Evolutionary conservation across 140 eudicot genomes (phyloP).

Genomic region (Senecio squalidus): DNA sequence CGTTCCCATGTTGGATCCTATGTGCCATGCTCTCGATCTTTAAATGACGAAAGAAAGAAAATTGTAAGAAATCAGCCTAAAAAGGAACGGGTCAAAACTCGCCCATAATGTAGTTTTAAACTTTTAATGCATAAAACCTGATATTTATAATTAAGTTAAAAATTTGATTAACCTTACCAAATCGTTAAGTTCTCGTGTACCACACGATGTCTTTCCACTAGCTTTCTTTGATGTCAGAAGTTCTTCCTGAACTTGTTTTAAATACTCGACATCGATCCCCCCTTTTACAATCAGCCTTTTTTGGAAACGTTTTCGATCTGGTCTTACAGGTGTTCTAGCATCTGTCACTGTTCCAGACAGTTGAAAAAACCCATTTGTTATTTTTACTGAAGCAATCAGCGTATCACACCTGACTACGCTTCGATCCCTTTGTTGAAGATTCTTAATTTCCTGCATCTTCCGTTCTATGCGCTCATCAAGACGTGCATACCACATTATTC

Average conservation of each 20-base stretch:
- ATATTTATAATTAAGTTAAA: too few species aligned
- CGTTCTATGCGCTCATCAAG: constrained; percentile 7
- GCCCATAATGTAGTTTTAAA: not conserved
- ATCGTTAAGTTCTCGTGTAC: constrained; percentile 13
- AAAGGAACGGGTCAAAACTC: not conserved
- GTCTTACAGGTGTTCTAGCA: not conserved
- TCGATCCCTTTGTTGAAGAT: not conserved
- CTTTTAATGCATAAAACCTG: not conserved
- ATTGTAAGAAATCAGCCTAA: not conserved
- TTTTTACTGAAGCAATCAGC: not conserved
- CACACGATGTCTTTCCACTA: not conserved
- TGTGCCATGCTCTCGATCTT: constrained; percentile 20
- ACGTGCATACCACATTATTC: not conserved
- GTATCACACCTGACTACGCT: not conserved
- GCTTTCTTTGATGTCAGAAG: not conserved
- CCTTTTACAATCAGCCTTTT: constrained; percentile 24
- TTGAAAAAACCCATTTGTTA: not conserved
- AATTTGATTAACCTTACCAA: constrained; percentile 16
- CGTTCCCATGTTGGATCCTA: constrained; percentile 18
- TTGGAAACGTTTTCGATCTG: constrained; percentile 18
- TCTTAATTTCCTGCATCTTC: not conserved
- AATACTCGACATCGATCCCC: constrained; percentile 10
- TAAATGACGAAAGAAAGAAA: not conserved
- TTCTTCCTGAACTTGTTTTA: constrained; percentile 13
- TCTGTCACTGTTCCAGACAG: not conserved